Conservation (phyloP, 202 grass and related monocot species). For the Carex sylvatica region DNA sequence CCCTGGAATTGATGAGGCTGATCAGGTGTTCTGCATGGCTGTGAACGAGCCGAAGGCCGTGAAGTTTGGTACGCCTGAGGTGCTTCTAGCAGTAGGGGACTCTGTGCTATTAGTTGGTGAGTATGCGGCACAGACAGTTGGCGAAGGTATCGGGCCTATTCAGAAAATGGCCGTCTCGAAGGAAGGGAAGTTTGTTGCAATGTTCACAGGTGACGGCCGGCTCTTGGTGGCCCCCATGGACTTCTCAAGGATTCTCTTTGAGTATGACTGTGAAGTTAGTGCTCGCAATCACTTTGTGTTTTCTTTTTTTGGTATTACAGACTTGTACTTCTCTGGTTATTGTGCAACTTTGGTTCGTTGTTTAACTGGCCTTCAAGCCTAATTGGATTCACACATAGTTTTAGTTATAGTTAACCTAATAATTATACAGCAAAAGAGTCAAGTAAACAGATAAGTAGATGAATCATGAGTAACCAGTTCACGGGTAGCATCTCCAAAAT, state of each 20-base stretch:
- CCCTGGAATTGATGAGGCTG: constrained; percentile 58
- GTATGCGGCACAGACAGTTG: constrained; percentile 73
- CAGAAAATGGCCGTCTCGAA: constrained; percentile 94
- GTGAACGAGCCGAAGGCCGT: constrained; percentile 85
- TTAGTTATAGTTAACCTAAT: not conserved
- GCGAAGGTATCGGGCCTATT: constrained; percentile 70
- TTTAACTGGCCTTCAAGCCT: not conserved
- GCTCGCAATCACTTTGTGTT: not conserved
- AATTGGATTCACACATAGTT: not conserved
- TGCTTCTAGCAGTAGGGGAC: constrained; percentile 80
- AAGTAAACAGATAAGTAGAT: not conserved
- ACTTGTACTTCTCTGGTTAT: not conserved
- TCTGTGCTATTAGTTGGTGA: constrained; percentile 68
- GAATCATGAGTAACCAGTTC: not conserved
- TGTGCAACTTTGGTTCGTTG: not conserved
- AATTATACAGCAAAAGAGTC: not conserved
- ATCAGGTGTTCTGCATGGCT: constrained; percentile 68
- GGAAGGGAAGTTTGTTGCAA: constrained; percentile 84
- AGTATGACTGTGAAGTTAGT: constrained; percentile 93
- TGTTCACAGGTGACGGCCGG: constrained; percentile 75
- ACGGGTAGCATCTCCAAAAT: not conserved
- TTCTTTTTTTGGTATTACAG: not conserved
- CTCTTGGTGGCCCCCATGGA: constrained; percentile 81
- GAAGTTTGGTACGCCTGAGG: constrained; percentile 88
- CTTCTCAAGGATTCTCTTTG: constrained; percentile 86